Conservation (phyloP, 2,329 filamentous ascomycete genomes). For the Sclerotiophoma versabilis region DNA sequence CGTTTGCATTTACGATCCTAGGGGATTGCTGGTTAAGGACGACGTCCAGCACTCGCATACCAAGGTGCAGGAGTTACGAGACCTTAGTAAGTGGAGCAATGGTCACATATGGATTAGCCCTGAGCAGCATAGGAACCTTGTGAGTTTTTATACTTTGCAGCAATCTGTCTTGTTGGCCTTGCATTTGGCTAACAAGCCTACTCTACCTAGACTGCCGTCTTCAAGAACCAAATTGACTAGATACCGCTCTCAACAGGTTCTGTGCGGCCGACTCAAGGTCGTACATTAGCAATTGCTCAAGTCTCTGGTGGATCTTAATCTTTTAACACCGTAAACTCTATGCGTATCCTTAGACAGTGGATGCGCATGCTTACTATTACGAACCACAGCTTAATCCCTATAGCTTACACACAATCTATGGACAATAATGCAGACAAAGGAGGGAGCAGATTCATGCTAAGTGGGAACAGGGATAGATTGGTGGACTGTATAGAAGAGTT, state of each 20-base stretch:
- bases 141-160: neutral
- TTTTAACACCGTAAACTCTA: constrained; percentile 71
- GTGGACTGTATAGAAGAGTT: constrained; percentile 75
- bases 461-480: constrained; percentile 65
- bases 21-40: constrained; percentile 68
- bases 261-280: constrained; percentile 70
- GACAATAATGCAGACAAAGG: constrained; percentile 52
- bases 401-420: constrained; percentile 69
- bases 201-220: constrained; percentile 53
- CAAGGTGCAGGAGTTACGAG: constrained; percentile 69
- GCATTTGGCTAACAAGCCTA: neutral
- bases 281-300: constrained; percentile 68
- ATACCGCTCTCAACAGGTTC: constrained; percentile 68
- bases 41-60: constrained; percentile 64
- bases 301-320: constrained; percentile 70
- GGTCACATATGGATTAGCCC: constrained; percentile 71
- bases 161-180: neutral
- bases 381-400: constrained; percentile 70
- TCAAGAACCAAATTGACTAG: constrained; percentile 77
- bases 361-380: constrained; percentile 74
- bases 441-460: constrained; percentile 61
- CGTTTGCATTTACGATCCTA: constrained; percentile 68
- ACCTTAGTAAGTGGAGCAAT: constrained; percentile 69
- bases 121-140: constrained; percentile 70
- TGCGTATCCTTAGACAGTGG: constrained; percentile 72